Evolutionary conservation across 2,329 filamentous ascomycete genomes (phyloP).

Genomic region (Rhexocercosporidium sp.): DNA sequence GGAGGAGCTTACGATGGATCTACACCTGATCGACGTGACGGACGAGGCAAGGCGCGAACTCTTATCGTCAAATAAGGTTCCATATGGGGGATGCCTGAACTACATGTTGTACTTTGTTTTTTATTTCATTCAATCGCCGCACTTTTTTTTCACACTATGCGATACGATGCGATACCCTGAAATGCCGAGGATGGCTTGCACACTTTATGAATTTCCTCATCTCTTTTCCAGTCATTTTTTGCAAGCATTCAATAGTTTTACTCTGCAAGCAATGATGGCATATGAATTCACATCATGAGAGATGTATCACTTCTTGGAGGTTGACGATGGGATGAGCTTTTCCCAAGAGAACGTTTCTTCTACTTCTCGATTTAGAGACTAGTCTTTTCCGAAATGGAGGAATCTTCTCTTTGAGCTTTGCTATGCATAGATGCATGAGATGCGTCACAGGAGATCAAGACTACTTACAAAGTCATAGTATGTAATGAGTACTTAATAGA

Average conservation of each 20-base stretch:
- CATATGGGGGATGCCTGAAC: constrained; percentile 4
- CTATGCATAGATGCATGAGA: background rate
- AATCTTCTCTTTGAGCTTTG: background rate
- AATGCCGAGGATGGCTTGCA: background rate
- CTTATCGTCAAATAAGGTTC: constrained; percentile 11
- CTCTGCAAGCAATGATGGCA: background rate
- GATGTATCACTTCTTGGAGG: background rate
- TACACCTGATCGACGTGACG: constrained; percentile 3
- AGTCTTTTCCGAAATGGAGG: background rate
- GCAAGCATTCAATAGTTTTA: background rate
- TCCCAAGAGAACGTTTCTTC: background rate
- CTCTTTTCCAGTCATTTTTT: background rate
- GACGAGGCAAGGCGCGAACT: constrained; percentile 1
- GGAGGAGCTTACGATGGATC: constrained; percentile 9
- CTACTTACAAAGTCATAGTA: background rate
- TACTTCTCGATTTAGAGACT: background rate
- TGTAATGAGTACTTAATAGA: background rate
- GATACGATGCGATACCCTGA: background rate
- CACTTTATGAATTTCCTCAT: background rate
- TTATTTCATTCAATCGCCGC: background rate
- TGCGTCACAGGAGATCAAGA: background rate
- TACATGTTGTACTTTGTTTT: constrained; percentile 5
- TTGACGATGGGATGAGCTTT: background rate
- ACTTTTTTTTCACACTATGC: background rate
- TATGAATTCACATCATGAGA: background rate